Conservation (phyloP, 2,329 filamentous ascomycete genomes). For the Colletotrichum sp. region DNA sequence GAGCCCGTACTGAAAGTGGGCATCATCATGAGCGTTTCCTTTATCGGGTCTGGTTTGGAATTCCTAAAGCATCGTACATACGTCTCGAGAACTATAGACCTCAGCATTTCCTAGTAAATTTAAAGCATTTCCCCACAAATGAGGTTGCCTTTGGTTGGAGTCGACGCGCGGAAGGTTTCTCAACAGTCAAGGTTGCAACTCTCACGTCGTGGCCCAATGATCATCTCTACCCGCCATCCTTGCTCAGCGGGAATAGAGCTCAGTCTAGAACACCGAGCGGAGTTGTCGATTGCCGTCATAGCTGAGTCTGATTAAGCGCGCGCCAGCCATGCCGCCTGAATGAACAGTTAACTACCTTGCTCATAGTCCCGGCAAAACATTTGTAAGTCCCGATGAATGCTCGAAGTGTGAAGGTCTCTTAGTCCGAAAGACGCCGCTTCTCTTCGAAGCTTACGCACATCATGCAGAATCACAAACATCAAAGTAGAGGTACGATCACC, state of each 20-base stretch:
- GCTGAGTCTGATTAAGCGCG: neutral
- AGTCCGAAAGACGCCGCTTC: too few relatives aligned
- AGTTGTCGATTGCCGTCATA: neutral
- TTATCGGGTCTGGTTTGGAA: neutral
- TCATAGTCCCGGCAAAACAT: too few relatives aligned
- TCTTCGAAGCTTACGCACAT: too few relatives aligned
- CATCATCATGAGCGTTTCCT: neutral
- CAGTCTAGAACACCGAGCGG: neutral
- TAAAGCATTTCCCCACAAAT: neutral
- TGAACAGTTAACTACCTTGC: too few relatives aligned
- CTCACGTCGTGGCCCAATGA: neutral
- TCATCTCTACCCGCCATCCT: neutral
- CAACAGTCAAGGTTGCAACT: neutral
- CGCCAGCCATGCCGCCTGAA: neutral
- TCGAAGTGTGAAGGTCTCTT: too few relatives aligned
- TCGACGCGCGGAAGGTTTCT: neutral
- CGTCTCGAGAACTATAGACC: neutral
- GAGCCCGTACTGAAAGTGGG: neutral
- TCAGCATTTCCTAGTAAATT: neutral
- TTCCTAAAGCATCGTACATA: neutral
- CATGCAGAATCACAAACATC: too few relatives aligned
- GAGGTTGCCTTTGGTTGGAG: accelerated
- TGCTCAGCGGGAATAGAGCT: accelerated
- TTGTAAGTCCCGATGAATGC: too few relatives aligned
- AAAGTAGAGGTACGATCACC: too few relatives aligned